A percentile compares a stretch with the other conserved stretches of the same genome.
Conservation (phyloP, 805 yeast species). For the Starmerella apicola region DNA sequence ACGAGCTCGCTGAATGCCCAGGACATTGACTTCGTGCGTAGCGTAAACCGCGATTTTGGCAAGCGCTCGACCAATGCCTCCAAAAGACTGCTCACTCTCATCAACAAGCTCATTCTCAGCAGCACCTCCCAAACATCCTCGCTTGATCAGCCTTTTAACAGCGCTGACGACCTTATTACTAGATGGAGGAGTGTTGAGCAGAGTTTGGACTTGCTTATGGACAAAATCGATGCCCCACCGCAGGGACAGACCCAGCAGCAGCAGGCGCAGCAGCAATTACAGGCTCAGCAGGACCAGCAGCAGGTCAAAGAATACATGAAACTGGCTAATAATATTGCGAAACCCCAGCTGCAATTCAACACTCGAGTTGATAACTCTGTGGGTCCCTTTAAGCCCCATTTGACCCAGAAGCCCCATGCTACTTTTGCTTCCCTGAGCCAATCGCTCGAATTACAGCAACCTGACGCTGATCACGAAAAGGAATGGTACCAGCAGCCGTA, state of each 20-base stretch:
- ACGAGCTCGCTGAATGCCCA: constrained; percentile 61
- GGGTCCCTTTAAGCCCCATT: constrained; percentile 64
- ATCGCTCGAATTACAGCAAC: constrained; percentile 30
- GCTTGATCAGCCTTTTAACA: constrained; percentile 26
- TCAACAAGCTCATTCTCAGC: constrained; percentile 22
- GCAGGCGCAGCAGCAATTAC: not conserved
- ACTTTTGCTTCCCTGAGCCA: constrained; percentile 41
- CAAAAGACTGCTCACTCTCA: constrained; percentile 23
- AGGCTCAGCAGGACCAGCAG: not conserved
- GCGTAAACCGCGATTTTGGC: constrained; percentile 42
- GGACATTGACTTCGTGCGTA: constrained; percentile 64
- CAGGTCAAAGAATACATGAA: constrained; percentile 7
- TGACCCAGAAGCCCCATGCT: constrained; percentile 63
- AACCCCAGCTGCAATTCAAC: constrained; percentile 33
- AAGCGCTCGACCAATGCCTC: constrained; percentile 30
- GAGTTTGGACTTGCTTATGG: constrained; percentile 57
- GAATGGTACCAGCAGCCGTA: constrained; percentile 72
- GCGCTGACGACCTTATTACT: constrained; percentile 35
- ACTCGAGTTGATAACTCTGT: constrained; percentile 56
- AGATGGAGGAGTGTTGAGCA: constrained; percentile 55
- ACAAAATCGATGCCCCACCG: constrained; percentile 44
- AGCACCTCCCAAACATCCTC: constrained; percentile 18
- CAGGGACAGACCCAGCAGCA: not conserved
- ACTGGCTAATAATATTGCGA: constrained; percentile 23
- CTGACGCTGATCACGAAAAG: constrained; percentile 31